These are phyloP conservation scores for Blastobotrys petasosporus DNA, from an alignment of 1,139 yeast genomes.

Conservation along the genomic window DNA sequence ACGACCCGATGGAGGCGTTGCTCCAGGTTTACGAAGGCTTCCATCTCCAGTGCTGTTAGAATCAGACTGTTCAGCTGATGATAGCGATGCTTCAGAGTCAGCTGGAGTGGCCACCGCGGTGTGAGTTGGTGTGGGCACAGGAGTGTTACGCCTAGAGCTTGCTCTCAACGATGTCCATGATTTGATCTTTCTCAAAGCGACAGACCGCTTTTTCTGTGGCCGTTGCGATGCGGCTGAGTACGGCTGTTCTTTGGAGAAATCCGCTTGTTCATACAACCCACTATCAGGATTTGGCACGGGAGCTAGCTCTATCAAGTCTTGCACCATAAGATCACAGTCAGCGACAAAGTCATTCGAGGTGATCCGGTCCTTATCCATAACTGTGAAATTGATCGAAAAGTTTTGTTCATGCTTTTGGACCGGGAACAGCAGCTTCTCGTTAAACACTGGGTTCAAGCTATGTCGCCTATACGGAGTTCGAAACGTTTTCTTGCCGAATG, in stretches of 20 bases:
- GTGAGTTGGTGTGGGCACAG: conserved; percentile 1
- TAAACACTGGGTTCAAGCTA: conserved; percentile 73
- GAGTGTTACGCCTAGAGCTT: background rate
- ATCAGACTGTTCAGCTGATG: conserved; percentile 1
- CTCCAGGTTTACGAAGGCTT: background rate
- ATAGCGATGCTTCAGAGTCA: conserved; percentile 2
- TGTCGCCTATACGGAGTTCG: conserved; percentile 84
- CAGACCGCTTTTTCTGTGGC: conserved; percentile 3
- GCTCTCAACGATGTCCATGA: conserved; percentile 9
- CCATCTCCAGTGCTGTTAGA: background rate
- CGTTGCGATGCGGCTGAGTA: conserved; percentile 7
- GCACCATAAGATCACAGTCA: conserved; percentile 47
- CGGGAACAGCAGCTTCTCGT: conserved; percentile 77
- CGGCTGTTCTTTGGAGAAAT: conserved; percentile 7
- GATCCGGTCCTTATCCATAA: conserved; percentile 78
- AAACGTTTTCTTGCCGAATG: conserved; percentile 84
- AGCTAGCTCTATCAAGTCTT: conserved; percentile 41
- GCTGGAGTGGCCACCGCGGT: conserved; percentile 2
- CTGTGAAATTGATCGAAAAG: conserved; percentile 61
- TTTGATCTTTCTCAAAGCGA: conserved; percentile 6
- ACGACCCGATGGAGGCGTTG: background rate
- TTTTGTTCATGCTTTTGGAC: conserved; percentile 59
- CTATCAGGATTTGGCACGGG: conserved; percentile 31
- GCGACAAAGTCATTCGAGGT: conserved; percentile 84
- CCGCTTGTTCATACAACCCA: conserved; percentile 27